phyloP scores from a whole-genome alignment of 257 asterid species.

The Coffea canephora region DNA sequence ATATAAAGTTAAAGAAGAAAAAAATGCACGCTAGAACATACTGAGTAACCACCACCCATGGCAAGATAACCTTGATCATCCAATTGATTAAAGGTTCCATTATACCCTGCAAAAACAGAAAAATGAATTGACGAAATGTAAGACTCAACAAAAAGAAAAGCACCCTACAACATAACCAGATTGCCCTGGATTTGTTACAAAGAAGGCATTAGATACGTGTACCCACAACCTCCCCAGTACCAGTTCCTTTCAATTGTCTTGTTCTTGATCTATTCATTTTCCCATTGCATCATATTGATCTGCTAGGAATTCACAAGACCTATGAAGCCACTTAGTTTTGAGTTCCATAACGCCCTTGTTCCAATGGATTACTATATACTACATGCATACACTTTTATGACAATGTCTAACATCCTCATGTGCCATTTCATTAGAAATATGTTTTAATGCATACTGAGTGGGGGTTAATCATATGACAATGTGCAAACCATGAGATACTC shows the following conservation, averaged over 20 bases:
- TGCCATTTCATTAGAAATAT: too few relatives aligned
- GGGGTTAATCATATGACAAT: not conserved
- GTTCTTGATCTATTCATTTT: too few relatives aligned
- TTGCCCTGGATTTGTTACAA: too few relatives aligned
- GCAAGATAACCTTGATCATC: constrained; percentile 55
- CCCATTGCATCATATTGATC: not conserved
- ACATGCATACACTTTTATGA: not conserved
- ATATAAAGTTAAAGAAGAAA: not conserved
- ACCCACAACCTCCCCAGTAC: not conserved
- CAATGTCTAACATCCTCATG: not conserved
- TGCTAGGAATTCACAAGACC: not conserved
- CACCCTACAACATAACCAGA: not conserved
- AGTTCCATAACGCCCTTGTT: not conserved
- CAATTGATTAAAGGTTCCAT: constrained; percentile 43
- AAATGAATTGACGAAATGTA: not conserved
- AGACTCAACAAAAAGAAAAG: not conserved
- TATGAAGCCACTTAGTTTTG: not conserved
- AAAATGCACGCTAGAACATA: constrained; percentile 24
- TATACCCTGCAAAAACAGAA: constrained; percentile 44
- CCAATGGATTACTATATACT: not conserved
- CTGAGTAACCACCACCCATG: constrained; percentile 39
- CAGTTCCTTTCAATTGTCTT: not conserved
- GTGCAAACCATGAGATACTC: not conserved
- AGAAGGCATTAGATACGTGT: too few relatives aligned
- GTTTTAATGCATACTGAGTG: not conserved